Evolutionary conservation across 1,284 basidiomycete genomes (phyloP).

Genomic region (Boletus semigastroideus): DNA sequence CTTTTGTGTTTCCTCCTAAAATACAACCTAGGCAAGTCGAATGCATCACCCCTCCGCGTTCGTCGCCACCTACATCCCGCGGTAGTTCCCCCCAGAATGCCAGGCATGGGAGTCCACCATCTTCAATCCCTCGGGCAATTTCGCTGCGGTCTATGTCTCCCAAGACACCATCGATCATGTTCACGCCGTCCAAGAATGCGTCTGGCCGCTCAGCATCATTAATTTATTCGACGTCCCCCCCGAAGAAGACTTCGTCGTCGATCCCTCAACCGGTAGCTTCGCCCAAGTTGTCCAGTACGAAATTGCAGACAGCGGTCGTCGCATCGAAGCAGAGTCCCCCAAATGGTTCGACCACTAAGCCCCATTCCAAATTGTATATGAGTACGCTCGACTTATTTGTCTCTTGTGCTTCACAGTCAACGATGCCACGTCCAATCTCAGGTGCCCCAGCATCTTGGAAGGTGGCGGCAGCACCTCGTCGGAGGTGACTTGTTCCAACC

Average conservation of each 20-base stretch:
- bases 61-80: constrained; percentile 11
- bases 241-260: constrained; percentile 51
- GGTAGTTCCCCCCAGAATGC: constrained; percentile 8
- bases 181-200: constrained; percentile 24
- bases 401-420: constrained; percentile 38
- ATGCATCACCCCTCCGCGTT: constrained; percentile 19
- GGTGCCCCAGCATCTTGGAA: constrained; percentile 24
- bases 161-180: constrained; percentile 25
- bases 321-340: constrained; percentile 33
- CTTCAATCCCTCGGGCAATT: constrained; percentile 52
- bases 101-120: constrained; percentile 37
- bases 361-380: constrained; percentile 41
- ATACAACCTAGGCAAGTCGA: constrained; percentile 8
- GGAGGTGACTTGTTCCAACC: constrained; percentile 23
- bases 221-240: constrained; percentile 40
- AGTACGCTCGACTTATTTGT: constrained; percentile 58
- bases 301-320: constrained; percentile 13
- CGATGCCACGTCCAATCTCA: constrained; percentile 37
- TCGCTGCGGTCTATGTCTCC: constrained; percentile 36
- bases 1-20: constrained; percentile 27
- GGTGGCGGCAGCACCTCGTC: constrained; percentile 17
- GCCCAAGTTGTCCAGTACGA: constrained; percentile 32
- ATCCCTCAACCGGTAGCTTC: constrained; percentile 51
- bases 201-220: constrained; percentile 22
- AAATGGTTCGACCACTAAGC: constrained; percentile 60